Evolutionary conservation across 2,329 filamentous ascomycete species (phyloP).

Genomic region (Microdochium paspali): DNA sequence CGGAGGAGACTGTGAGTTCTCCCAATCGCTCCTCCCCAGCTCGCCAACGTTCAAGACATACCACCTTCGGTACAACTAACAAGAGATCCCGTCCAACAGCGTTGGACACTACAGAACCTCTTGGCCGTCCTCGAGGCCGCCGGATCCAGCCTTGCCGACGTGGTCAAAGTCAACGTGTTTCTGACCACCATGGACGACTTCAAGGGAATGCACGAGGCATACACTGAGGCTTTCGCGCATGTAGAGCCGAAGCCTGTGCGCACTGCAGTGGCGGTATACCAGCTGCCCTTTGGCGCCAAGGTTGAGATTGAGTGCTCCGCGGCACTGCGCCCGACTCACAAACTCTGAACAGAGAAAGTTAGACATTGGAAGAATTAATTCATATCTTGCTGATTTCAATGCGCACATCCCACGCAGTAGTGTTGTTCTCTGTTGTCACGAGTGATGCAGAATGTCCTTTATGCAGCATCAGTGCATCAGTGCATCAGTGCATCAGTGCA

Average conservation of each 20-base stretch:
- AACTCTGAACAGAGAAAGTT: constrained; percentile 5
- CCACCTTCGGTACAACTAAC: too few species aligned
- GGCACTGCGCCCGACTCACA: constrained; percentile 7
- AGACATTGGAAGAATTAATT: not conserved
- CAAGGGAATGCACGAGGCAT: constrained; percentile 45
- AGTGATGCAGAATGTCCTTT: too few species aligned
- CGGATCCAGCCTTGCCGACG: constrained; percentile 47
- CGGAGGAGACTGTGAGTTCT: constrained; percentile 36
- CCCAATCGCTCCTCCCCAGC: not conserved
- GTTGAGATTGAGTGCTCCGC: constrained; percentile 71
- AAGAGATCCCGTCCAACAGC: too few species aligned
- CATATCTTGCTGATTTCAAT: not conserved
- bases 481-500: too few species aligned
- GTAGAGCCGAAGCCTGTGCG: constrained; percentile 39
- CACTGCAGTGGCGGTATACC: constrained; percentile 65
- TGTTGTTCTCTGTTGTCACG: too few species aligned
- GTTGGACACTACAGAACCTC: constrained; percentile 49
- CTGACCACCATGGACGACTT: constrained; percentile 58
- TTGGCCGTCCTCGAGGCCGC: constrained; percentile 49
- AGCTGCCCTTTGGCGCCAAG: constrained; percentile 59
- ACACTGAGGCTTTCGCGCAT: constrained; percentile 34
- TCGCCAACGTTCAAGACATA: too few species aligned
- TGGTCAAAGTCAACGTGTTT: constrained; percentile 60
- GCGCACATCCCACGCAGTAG: too few species aligned
- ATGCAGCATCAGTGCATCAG: too few species aligned